A percentile compares a stretch with the other conserved stretches of the same genome.
phyloP scores from a whole-genome alignment of 208 protist genomes.

The Acanthamoeba lugdunensis region DNA sequence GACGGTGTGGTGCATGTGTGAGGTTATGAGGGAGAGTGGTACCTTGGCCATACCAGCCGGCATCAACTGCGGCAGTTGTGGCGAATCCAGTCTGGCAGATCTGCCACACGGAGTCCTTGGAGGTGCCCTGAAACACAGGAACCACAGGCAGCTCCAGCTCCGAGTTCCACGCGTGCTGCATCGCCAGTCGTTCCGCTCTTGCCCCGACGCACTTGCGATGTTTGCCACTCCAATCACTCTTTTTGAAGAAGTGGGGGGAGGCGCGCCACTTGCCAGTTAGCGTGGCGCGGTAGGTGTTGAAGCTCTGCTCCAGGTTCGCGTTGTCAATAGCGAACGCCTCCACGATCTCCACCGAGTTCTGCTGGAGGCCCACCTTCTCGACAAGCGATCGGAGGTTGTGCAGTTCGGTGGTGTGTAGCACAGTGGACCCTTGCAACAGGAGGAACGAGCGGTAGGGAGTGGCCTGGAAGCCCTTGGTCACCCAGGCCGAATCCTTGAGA shows the following conservation, averaged over 20 bases:
- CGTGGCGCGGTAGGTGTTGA: constrained; percentile 3
- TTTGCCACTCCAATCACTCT: not conserved
- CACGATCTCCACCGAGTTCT: not conserved
- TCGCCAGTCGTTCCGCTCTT: not conserved
- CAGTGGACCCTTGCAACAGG: not conserved
- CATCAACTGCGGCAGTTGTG: not conserved
- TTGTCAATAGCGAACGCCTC: not conserved
- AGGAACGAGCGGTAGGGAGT: not conserved
- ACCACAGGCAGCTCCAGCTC: not conserved
- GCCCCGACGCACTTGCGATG: not conserved
- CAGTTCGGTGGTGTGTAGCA: not conserved
- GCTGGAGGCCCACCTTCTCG: not conserved
- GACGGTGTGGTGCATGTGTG: no score
- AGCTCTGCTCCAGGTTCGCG: not conserved
- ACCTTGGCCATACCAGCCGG: constrained; percentile 8
- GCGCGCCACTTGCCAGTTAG: not conserved
- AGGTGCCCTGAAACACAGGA: not conserved
- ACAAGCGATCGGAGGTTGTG: not conserved
- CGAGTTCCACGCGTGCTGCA: not conserved
- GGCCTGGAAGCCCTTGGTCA: not conserved
- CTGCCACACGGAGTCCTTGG: not conserved
- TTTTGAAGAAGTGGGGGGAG: not conserved
- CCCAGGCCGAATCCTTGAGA: not conserved
- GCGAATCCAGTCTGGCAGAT: constrained; percentile 9
- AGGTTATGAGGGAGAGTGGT: not conserved